Evolutionary conservation across 129 eudicot species (phyloP).

Genomic region (Logfia minima): DNA sequence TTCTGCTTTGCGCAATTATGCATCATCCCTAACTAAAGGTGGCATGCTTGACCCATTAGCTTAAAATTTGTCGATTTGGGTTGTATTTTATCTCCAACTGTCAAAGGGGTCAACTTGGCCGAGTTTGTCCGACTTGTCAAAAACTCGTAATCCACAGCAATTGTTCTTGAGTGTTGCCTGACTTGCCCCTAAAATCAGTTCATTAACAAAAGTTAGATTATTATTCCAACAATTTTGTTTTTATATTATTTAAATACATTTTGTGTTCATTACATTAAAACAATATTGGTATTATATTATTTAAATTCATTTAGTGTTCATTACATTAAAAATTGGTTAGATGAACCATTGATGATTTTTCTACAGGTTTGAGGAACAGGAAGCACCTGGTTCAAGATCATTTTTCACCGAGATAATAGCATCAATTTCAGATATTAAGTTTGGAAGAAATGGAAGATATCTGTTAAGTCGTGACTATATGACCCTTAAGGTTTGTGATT

Average conservation of each 20-base stretch:
- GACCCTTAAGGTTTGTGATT: conserved; percentile 79
- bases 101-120: not conserved
- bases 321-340: not conserved
- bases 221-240: not conserved
- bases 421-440: conserved; percentile 92
- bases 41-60: not conserved
- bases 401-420: conserved; percentile 98
- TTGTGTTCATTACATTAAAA: not conserved
- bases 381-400: conserved; percentile 96
- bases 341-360: conserved; percentile 10
- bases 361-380: conserved; percentile 90
- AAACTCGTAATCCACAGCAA: not conserved
- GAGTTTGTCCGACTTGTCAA: not conserved
- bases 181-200: not conserved
- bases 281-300: too few relatives aligned
- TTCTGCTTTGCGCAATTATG: not conserved
- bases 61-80: not conserved
- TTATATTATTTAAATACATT: not conserved
- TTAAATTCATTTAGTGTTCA: not conserved
- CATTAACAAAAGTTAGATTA: not conserved
- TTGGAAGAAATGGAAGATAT: conserved; percentile 87
- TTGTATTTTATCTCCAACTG: not conserved
- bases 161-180: not conserved
- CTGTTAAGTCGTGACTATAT: conserved; percentile 92
- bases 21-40: not conserved